Percentiles rank a stretch among this genome's conserved stretches.
Conservation (phyloP, 1,284 basidiomycete species). For the Sporisorium scitamineum region DNA sequence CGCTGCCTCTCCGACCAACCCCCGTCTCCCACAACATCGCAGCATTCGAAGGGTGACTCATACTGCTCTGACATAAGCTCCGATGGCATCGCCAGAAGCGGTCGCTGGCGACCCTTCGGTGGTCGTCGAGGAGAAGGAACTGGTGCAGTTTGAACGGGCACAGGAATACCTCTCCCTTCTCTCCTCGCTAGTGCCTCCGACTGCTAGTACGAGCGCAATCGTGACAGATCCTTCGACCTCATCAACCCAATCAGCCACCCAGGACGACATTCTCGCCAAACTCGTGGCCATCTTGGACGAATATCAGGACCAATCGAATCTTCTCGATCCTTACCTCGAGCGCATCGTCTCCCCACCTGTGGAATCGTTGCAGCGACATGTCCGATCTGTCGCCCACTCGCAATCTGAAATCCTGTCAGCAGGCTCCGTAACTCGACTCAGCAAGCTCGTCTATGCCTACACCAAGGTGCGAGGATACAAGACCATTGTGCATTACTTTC, state of each 20-base stretch:
- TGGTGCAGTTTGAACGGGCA: slow-evolving; percentile 48
- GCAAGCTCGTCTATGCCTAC: slow-evolving; percentile 80
- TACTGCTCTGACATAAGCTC: not conserved
- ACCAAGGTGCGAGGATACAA: slow-evolving; percentile 93
- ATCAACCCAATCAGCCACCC: not conserved
- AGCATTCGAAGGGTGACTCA: slow-evolving; percentile 1
- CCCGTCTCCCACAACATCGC: not conserved
- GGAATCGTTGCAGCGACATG: slow-evolving; percentile 56
- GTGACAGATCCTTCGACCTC: not conserved
- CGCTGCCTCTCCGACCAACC: not conserved
- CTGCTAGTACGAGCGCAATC: not conserved
- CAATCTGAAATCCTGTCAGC: not conserved
- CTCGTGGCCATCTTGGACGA: slow-evolving; percentile 74
- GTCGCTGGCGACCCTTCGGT: slow-evolving; percentile 14
- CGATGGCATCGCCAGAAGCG: slow-evolving; percentile 12
- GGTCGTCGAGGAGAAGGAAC: slow-evolving; percentile 48
- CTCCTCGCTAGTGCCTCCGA: slow-evolving; percentile 10
- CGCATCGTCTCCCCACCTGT: slow-evolving; percentile 83
- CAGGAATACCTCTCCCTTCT: slow-evolving; percentile 50
- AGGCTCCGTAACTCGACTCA: slow-evolving; percentile 9
- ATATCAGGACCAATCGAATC: slow-evolving; percentile 88
- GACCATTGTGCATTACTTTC: slow-evolving; percentile 88
- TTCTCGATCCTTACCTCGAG: slow-evolving; percentile 96
- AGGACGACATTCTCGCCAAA: slow-evolving; percentile 13
- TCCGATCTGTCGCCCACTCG: slow-evolving; percentile 13